These are phyloP conservation scores for Pseudevernia furfuracea DNA, from an alignment of 495 filamentous ascomycete genomes.

Conservation along the genomic window DNA sequence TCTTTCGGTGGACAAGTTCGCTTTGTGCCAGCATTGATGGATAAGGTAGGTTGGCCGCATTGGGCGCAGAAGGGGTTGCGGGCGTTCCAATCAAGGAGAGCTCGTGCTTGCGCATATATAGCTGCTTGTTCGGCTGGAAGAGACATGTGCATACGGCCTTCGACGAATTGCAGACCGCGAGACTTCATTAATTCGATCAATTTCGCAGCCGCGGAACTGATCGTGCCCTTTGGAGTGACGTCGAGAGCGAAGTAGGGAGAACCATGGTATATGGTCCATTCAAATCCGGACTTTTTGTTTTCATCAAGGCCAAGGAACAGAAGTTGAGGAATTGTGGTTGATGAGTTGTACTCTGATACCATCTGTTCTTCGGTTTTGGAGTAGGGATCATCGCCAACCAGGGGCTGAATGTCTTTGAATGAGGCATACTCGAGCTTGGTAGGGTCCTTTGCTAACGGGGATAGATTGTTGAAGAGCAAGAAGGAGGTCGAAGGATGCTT, in stretches of 20 bases:
- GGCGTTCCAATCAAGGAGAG: slow-evolving; percentile 88
- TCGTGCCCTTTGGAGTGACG: slow-evolving; percentile 62
- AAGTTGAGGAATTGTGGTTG: slow-evolving; percentile 53
- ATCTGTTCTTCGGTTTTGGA: slow-evolving; percentile 63
- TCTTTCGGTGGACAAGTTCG: slow-evolving; percentile 81
- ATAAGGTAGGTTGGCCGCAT: slow-evolving; percentile 78
- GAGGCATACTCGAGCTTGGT: slow-evolving; percentile 53
- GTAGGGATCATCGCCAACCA: slow-evolving; percentile 69
- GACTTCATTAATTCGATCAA: slow-evolving; percentile 51
- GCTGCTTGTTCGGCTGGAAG: slow-evolving; percentile 59
- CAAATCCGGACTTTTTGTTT: slow-evolving; percentile 32
- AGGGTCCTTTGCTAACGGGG: slow-evolving; percentile 58
- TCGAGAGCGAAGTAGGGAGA: slow-evolving; percentile 83
- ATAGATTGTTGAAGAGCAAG: slow-evolving; percentile 69
- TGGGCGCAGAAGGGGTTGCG: slow-evolving; percentile 87
- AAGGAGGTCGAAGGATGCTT: slow-evolving; percentile 63
- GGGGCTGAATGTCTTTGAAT: slow-evolving; percentile 53
- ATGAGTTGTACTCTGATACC: slow-evolving; percentile 68
- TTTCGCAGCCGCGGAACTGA: slow-evolving; percentile 41
- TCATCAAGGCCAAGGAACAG: slow-evolving; percentile 88
- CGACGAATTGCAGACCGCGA: slow-evolving; percentile 51
- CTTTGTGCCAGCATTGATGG: slow-evolving; percentile 84
- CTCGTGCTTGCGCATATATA: slow-evolving; percentile 83
- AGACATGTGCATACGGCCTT: slow-evolving; percentile 50
- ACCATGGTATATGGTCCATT: slow-evolving; percentile 61